Evolutionary conservation across 129 eudicot species (phyloP), one percentile per base, ranked within the genome.

Genomic region (Escallonia rubra): DNA sequence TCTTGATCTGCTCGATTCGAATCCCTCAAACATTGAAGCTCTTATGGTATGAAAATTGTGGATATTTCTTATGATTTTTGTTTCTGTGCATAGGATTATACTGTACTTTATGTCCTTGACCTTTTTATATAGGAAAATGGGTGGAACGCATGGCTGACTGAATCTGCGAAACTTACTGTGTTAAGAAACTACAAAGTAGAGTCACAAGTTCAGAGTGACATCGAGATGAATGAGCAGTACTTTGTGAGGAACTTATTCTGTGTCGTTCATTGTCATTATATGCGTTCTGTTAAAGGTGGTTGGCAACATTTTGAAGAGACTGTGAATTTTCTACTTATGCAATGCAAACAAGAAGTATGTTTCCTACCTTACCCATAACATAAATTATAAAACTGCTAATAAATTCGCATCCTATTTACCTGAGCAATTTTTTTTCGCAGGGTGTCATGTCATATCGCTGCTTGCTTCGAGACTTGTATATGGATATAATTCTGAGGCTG

Each of bases 271-370:
- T 79, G 76, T 75, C 91, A 94, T 74, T 85, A 77, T 65, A 12
- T 87, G 55, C 86, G 50, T 69, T 84, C 85, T 10, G 76, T 87
- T 49, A 94, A 85, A 87, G 96, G 99, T 70, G 99, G 97, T 66
- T 94, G 99, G 99, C 97, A 87, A 78, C 81, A 85, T 63, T 74
- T 94, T 65, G 99, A 94, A 76, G 99, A 94, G 71, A 94, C 96
- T 45, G 89, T 81, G 72, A 90, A 90, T 77, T 83, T 94, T 72
- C 83, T 94, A 57, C 90, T 94, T 50, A 50, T 77, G 78, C 93
- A 90, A 72, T 57, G 70, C 71, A 84, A 90, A 75, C 84, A 85
- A 70, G 34, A 23, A 23, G 99, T 94, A 78, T 65, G 85, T 66
- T 65, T 46, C 59, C 68, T 15, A 45, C 57, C 38, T 71, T 60